Conservation (phyloP, 306 rosid genomes). For the Gynostemma pentaphyllum region DNA sequence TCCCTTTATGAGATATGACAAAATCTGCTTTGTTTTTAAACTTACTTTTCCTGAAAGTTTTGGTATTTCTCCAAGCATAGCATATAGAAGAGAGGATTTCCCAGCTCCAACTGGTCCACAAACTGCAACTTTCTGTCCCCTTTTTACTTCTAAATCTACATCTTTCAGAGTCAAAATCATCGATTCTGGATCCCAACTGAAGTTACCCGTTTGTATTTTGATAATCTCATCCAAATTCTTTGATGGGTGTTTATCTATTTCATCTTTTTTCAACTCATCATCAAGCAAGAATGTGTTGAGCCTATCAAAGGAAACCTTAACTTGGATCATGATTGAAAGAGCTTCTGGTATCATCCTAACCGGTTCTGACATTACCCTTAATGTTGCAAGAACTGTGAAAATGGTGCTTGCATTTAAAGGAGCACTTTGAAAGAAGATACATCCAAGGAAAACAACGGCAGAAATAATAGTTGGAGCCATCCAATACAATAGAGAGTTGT, state of each 20-base stretch:
- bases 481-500: conserved; percentile 43
- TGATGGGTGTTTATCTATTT: conserved; percentile 6
- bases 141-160: conserved; percentile 30
- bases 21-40: background rate
- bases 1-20: background rate
- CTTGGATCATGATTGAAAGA: conserved; percentile 56
- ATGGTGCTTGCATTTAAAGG: conserved; percentile 66
- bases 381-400: conserved; percentile 54
- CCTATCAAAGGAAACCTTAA: conserved; percentile 59
- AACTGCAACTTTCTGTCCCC: conserved; percentile 58
- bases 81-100: conserved; percentile 62
- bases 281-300: conserved; percentile 50
- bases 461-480: conserved; percentile 60
- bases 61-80: conserved; percentile 64
- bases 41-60: conserved; percentile 65
- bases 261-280: conserved; percentile 34
- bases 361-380: conserved; percentile 62
- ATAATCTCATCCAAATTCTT: conserved; percentile 20
- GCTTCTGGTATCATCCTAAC: conserved; percentile 67
- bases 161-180: conserved; percentile 31
- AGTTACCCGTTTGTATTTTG: conserved; percentile 34
- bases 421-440: conserved; percentile 33
- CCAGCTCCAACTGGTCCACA: conserved; percentile 83
- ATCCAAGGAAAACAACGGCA: conserved; percentile 45
- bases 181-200: conserved; percentile 55